phyloP scores from a whole-genome alignment of 176 grass and related monocot genomes.

The Aegilops longissima region DNA sequence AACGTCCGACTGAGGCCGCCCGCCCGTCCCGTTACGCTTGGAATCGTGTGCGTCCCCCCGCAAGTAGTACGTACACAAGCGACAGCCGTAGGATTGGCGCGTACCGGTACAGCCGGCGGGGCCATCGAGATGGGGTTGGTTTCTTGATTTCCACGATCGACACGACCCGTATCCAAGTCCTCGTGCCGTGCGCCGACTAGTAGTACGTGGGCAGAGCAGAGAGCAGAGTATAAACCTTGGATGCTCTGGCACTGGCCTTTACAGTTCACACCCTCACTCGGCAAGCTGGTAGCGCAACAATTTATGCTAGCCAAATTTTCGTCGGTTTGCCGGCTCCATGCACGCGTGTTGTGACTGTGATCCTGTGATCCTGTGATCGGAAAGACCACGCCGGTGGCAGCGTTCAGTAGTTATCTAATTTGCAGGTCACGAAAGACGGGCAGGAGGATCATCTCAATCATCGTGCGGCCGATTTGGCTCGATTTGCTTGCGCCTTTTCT shows the following conservation, averaged over 20 bases:
- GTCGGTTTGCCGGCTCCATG: background rate
- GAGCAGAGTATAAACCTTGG: background rate
- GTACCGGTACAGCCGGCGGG: background rate
- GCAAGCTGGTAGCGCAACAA: too few species aligned
- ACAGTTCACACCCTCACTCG: background rate
- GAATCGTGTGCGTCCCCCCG: background rate
- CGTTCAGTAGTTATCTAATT: too few species aligned
- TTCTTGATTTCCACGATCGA: background rate
- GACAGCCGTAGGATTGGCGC: slow-evolving; percentile 7
- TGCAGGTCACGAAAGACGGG: background rate
- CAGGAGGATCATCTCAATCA: background rate
- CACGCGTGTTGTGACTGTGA: background rate
- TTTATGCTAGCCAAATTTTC: background rate
- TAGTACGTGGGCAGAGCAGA: too few species aligned
- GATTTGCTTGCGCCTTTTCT: background rate
- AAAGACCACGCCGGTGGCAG: background rate
- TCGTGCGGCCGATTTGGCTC: background rate
- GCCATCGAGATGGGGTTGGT: background rate
- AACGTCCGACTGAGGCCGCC: background rate
- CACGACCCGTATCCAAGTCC: slow-evolving; percentile 11
- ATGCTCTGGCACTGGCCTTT: background rate
- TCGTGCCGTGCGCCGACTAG: too few species aligned
- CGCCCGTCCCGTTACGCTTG: slow-evolving; percentile 7
- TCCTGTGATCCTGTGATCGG: background rate
- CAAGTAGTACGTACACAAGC: background rate